phyloP scores from a whole-genome alignment of 1,139 yeast species.

The Suhomyces bokatorum region DNA sequence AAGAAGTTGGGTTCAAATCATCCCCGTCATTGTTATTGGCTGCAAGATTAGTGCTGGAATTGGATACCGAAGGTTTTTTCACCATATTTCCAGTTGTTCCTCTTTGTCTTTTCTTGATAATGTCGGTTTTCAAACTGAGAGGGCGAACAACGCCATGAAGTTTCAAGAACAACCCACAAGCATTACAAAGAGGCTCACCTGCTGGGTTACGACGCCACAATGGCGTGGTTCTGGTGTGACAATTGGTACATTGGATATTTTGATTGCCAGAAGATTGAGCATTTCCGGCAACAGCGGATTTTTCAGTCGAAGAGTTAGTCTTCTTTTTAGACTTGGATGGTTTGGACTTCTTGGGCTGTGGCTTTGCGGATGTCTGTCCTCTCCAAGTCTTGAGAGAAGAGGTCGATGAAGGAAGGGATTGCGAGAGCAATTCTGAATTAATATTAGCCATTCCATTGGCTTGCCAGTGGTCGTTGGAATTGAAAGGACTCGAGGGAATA shows the following conservation, averaged over 20 bases:
- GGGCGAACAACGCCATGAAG: conserved; percentile 32
- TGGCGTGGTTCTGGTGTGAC: conserved; percentile 30
- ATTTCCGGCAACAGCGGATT: background rate
- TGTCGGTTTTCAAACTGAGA: conserved; percentile 29
- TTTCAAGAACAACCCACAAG: conserved; percentile 30
- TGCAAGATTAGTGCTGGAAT: background rate
- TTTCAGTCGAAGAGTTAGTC: background rate
- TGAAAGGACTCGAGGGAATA: background rate
- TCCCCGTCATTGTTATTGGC: conserved; percentile 22
- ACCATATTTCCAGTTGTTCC: conserved; percentile 17
- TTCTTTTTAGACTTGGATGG: conserved; percentile 14
- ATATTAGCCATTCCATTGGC: background rate
- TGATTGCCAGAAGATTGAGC: background rate
- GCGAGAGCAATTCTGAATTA: conserved; percentile 11
- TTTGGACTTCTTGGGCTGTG: conserved; percentile 14
- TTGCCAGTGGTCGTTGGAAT: background rate
- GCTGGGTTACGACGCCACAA: conserved; percentile 31
- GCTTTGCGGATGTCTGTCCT: conserved; percentile 8
- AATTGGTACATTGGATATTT: conserved; percentile 24
- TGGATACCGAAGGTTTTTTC: conserved; percentile 11
- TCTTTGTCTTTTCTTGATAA: conserved; percentile 30
- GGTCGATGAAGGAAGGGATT: conserved; percentile 13
- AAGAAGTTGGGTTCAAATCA: conserved; percentile 26
- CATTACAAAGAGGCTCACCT: conserved; percentile 31
- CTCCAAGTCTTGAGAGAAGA: conserved; percentile 10